phyloP scores from a whole-genome alignment of 2,329 filamentous ascomycete species.

The Nigrospora oryzae region DNA sequence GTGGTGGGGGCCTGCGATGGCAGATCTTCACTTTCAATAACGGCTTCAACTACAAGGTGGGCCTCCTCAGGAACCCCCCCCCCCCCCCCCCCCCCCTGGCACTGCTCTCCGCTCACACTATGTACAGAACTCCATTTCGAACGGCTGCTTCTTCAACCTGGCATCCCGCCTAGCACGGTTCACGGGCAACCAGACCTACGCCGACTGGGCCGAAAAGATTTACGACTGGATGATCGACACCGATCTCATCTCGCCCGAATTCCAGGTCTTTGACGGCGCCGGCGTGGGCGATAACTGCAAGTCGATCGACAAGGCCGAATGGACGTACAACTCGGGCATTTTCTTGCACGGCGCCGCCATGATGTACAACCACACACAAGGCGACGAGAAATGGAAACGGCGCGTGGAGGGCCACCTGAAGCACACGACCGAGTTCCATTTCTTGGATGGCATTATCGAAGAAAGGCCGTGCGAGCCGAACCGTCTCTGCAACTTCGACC shows the following conservation, averaged over 20 bases:
- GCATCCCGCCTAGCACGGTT: constrained; percentile 53
- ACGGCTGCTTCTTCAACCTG: constrained; percentile 39
- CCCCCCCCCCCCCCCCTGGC: background rate
- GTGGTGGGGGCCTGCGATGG: constrained; percentile 57
- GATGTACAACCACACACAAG: constrained; percentile 54
- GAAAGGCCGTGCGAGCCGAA: constrained; percentile 59
- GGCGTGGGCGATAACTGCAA: constrained; percentile 34
- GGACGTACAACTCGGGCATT: constrained; percentile 63
- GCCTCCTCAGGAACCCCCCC: background rate
- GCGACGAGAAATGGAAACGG: constrained; percentile 41
- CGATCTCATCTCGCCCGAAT: constrained; percentile 4
- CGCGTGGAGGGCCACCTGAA: constrained; percentile 51
- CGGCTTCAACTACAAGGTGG: constrained; percentile 35
- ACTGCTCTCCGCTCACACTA: background rate
- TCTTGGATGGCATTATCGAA: constrained; percentile 45
- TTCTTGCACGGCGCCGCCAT: constrained; percentile 54
- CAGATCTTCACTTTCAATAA: constrained; percentile 54
- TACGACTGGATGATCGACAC: constrained; percentile 42
- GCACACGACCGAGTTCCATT: constrained; percentile 44
- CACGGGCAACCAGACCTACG: constrained; percentile 55
- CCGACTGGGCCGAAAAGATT: constrained; percentile 47
- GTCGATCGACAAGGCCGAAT: constrained; percentile 49
- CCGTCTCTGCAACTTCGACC: constrained; percentile 58
- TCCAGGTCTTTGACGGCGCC: constrained; percentile 24
- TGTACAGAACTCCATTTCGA: constrained; percentile 26